Evolutionary conservation across 768 basidiomycete genomes (phyloP), one percentile per base, ranked within the genome.

Genomic region (Lentinula sp.): DNA sequence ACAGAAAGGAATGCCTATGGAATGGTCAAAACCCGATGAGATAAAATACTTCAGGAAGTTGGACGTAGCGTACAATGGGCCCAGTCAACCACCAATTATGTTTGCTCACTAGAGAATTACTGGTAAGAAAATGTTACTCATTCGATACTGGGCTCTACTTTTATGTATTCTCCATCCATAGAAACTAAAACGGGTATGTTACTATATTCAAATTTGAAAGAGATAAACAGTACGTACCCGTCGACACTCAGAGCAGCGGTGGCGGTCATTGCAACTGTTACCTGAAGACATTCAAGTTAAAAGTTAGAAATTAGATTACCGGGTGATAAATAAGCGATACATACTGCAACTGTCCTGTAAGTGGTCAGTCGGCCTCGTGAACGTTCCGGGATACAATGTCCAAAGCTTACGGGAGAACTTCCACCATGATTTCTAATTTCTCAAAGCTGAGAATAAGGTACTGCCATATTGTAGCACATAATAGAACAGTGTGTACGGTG

Each of bases 201-300:
- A 45, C 15, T 16, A n/a, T 16, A 3, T 16, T 16, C 2, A 6
- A 48, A 23, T 7, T 20, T 18, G 12, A 12, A 8, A 46, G 7
- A 51, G 5, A 36, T 33, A 12, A n/a, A 15, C 4, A n/a, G 16
- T 33, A 4, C 33, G 5, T 48, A 61, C 63, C 39, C 45, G 20
- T 64, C 62, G n/a, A 60, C 64, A 42, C 54, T 64, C n/a, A 64
- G 49, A 23, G 64, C 61, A 39, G 50, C 60, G 41, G 60, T n/a
- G 5, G 55, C 64, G 4, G 61, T 64, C 32, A 64, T 33, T 28
- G 61, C 45, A 20, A 64, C 57, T 15, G 36, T 57, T 4, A 36
- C 13, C 63, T 64, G 20, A 12, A 13, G 6, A 20, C 18, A 4
- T n/a, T 35, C 28, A 4, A 39, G 15, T 12, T 15, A 33, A 5